Conservation (phyloP, 805 yeast species). For the Ogataea ramenticola region DNA sequence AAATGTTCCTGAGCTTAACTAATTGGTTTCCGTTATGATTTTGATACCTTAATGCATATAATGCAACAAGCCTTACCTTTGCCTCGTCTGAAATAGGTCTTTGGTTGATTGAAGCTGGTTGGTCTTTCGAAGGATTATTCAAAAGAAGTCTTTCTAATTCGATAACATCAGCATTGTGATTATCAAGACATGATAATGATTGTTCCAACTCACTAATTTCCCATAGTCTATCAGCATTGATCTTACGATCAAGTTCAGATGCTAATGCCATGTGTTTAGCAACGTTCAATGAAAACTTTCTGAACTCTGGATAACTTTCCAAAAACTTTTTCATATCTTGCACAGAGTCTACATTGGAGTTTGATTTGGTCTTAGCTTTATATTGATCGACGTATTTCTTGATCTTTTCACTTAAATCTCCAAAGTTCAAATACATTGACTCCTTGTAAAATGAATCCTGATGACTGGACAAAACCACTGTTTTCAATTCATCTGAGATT, state of each 20-base stretch:
- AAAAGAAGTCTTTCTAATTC: constrained; percentile 51
- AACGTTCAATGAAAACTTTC: constrained; percentile 79
- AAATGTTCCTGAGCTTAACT: constrained; percentile 27
- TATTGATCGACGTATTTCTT: constrained; percentile 79
- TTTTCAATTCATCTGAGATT: constrained; percentile 48
- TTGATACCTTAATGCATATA: constrained; percentile 72
- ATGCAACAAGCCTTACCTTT: constrained; percentile 64
- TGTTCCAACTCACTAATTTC: constrained; percentile 89
- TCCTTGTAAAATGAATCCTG: constrained; percentile 75
- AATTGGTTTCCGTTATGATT: constrained; percentile 38
- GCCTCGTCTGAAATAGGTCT: constrained; percentile 41
- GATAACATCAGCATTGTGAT: constrained; percentile 46
- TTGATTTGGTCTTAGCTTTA: constrained; percentile 70
- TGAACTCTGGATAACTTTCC: constrained; percentile 90
- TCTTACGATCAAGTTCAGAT: constrained; percentile 73
- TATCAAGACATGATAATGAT: constrained; percentile 59
- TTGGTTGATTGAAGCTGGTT: constrained; percentile 6
- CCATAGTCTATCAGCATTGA: constrained; percentile 62
- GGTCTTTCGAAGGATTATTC: constrained; percentile 15
- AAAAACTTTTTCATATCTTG: constrained; percentile 87
- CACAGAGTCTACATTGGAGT: constrained; percentile 65
- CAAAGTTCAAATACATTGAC: constrained; percentile 85
- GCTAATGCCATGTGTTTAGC: constrained; percentile 89
- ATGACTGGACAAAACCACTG: constrained; percentile 57
- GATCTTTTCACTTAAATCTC: constrained; percentile 85